Conservation (phyloP, 2,329 filamentous ascomycete genomes). For the Trichoderma asperellum region DNA sequence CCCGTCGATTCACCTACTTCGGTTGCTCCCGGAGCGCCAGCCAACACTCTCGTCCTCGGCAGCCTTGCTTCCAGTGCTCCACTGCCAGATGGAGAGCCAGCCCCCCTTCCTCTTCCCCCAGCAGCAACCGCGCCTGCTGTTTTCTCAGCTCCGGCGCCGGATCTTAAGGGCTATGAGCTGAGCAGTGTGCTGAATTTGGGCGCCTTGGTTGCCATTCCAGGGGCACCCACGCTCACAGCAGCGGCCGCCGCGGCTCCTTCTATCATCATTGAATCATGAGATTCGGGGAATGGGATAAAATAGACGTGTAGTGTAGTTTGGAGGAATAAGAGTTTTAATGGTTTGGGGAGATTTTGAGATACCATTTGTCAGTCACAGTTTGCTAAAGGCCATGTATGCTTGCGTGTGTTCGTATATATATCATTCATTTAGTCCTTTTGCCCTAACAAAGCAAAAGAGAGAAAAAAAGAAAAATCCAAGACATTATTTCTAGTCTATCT, state of each 20-base stretch:
- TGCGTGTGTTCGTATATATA: conserved; percentile 1
- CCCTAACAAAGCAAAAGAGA: neutral
- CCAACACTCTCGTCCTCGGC: conserved; percentile 19
- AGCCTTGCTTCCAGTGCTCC: conserved; percentile 9
- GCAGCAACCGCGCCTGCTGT: conserved; percentile 10
- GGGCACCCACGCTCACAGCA: neutral
- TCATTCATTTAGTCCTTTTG: conserved; percentile 10
- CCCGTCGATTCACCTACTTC: neutral
- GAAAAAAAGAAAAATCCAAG: neutral
- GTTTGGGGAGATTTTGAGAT: conserved; percentile 17
- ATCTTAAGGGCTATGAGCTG: conserved; percentile 23
- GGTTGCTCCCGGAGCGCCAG: neutral
- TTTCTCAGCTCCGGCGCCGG: conserved; percentile 19
- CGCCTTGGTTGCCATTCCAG: conserved; percentile 1
- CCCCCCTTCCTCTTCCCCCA: conserved; percentile 1
- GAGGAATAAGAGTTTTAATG: neutral
- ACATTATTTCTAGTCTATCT: neutral
- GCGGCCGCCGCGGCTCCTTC: conserved; percentile 5
- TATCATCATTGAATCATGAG: conserved; percentile 2
- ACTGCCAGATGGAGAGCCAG: conserved; percentile 15
- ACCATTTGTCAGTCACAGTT: conserved; percentile 23
- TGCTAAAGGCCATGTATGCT: conserved; percentile 4
- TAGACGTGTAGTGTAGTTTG: neutral
- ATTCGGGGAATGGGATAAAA: neutral
- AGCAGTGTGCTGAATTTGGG: conserved; percentile 23